Evolutionary conservation across 345 rosid genomes (phyloP).

Genomic region (Ceriops zippeliana): DNA sequence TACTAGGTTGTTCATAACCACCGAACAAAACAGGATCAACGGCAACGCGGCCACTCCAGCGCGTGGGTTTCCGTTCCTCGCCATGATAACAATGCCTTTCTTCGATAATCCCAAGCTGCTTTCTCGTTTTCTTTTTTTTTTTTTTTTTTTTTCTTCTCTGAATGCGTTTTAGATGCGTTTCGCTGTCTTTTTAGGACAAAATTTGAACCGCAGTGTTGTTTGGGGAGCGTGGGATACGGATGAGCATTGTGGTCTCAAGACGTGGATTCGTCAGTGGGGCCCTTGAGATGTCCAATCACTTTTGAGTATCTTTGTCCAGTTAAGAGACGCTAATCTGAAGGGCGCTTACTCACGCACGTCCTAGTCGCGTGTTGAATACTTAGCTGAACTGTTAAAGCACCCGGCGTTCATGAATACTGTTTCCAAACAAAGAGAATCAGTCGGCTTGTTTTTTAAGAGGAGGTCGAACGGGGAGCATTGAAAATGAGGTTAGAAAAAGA

Average conservation of each 20-base stretch:
- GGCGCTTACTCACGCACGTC: too few relatives aligned
- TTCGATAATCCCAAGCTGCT: neutral
- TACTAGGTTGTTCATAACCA: conserved; percentile 19
- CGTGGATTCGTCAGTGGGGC: neutral
- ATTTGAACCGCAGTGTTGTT: neutral
- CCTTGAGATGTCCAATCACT: neutral
- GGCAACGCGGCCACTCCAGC: conserved; percentile 12
- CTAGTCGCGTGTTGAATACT: too few relatives aligned
- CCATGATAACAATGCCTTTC: conserved; percentile 5
- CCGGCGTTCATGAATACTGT: too few relatives aligned
- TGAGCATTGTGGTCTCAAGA: neutral
- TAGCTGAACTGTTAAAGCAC: too few relatives aligned
- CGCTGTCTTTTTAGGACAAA: neutral
- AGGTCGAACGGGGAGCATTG: too few relatives aligned
- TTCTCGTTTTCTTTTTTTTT: too few relatives aligned
- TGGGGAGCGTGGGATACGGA: conserved; percentile 9
- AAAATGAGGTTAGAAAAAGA: too few relatives aligned
- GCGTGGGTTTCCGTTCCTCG: conserved; percentile 5
- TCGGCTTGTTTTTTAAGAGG: too few relatives aligned
- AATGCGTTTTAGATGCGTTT: neutral
- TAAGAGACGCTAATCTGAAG: too few relatives aligned
- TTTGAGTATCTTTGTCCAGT: neutral
- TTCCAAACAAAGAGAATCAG: too few relatives aligned
- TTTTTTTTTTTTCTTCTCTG: too few relatives aligned
- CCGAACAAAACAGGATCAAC: conserved; percentile 20